These are phyloP conservation scores for Fusarium algeriense DNA, from an alignment of 2,329 filamentous ascomycete genomes.

Conservation along the genomic window DNA sequence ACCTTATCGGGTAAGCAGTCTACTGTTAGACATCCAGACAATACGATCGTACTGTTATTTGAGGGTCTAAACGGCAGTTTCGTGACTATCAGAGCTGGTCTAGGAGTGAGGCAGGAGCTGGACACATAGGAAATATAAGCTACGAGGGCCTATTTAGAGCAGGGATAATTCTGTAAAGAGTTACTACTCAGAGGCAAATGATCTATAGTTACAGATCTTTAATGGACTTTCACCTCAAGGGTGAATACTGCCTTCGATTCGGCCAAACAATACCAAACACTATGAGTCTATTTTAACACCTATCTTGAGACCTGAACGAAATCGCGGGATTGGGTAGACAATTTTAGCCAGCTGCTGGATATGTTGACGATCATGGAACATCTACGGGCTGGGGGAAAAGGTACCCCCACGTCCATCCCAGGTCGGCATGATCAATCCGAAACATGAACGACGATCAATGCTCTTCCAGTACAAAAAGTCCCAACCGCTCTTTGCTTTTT, in stretches of 20 bases:
- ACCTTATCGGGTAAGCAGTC: no score
- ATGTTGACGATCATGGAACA: background rate
- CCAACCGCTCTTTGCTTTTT: conserved; percentile 1
- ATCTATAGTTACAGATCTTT: background rate
- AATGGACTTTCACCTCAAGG: background rate
- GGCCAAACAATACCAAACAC: background rate
- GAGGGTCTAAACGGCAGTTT: background rate
- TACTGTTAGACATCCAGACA: no score
- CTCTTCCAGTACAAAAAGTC: background rate
- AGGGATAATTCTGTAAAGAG: background rate
- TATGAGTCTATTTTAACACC: no score
- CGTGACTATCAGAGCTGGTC: no score
- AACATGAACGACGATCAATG: background rate
- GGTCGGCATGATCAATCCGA: background rate
- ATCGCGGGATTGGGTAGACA: background rate
- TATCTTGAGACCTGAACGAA: background rate
- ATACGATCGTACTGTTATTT: no score
- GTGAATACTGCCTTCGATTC: no score
- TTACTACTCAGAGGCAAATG: background rate
- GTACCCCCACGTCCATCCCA: background rate
- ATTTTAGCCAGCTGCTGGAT: no score
- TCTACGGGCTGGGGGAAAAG: background rate
- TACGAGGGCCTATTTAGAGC: background rate
- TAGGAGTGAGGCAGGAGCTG: no score
- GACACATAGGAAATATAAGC: background rate